Base-by-base conservation (phyloP, 2,329 filamentous ascomycete species). In the Lizonia empirigonia region DNA sequence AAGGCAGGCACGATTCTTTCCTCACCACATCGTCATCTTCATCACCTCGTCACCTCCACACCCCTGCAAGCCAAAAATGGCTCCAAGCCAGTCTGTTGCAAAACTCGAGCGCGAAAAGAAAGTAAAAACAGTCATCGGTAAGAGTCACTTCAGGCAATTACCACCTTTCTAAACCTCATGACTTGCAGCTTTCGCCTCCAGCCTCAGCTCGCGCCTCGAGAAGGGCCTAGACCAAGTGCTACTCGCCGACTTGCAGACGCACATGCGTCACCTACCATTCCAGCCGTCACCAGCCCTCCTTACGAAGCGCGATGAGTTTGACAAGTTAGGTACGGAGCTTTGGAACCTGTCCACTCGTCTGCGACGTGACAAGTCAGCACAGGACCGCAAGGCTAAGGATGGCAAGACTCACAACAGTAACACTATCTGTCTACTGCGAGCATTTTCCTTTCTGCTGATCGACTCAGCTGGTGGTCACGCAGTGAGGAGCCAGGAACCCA, bases 391-490 rank as follows among this genome's bases (percentile, higher is more conserved):
- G 29, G 71, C 76, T 7, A 65, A 77, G 41, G 64, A 69, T 4
- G 59, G 68, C 13, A 38, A 36, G 1, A 32, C 44, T 7, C 70
- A 54, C 49, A 63, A 20, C 34, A 60, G 54, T 37, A 50, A 45
- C 39, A 52, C 42, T 33, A 18, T 73, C 2, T 57, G 62, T 38
- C 53, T 72, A 68, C 71, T 80, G 5, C 78, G 80, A 30, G 74
- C 77, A 5, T 80, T 92, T 60, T 82, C 89, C 0, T 91, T 90
- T 63, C 74, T 86, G 12, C 71, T 93, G 48, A 76, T 96, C 12
- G 84, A 87, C 34, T 75, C 66, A 2, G 67, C 63, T 20, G 59
- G 59, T n/a, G 44, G 54, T 12, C 60, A 63, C 16, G 47, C 46
- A 10, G 46, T 52, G 8, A 68, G 66, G 40, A 39, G 48, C 7